Percentiles rank a stretch among this genome's conserved stretches.
These are phyloP conservation scores for Hymenoscyphus scutula DNA, from an alignment of 2,329 filamentous ascomycete genomes.

Conservation along the genomic window DNA sequence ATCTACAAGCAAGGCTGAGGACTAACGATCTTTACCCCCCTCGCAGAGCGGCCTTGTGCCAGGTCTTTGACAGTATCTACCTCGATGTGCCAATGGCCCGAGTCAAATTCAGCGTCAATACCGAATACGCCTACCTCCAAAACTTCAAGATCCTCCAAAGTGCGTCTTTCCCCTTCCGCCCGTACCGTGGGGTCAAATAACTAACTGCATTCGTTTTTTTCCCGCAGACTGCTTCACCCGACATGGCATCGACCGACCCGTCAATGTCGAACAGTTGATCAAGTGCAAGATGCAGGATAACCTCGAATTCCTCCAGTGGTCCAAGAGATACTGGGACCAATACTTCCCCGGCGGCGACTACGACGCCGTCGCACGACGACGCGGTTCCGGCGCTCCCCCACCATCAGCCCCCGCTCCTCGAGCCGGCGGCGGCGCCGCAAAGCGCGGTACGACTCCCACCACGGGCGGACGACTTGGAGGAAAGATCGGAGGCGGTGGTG, in stretches of 20 bases:
- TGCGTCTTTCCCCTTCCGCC: slow-evolving; percentile 41
- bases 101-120: slow-evolving; percentile 98
- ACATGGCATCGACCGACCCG: slow-evolving; percentile 83
- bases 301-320: slow-evolving; percentile 97
- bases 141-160: slow-evolving; percentile 98
- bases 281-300: slow-evolving; percentile 99
- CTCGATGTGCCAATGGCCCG: slow-evolving; percentile 90
- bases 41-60: slow-evolving; percentile 86
- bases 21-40: not conserved
- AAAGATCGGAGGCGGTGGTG: slow-evolving; percentile 47
- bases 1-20: slow-evolving; percentile 19
- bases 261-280: slow-evolving; percentile 83
- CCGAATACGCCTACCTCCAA: slow-evolving; percentile 94
- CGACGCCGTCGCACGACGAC: slow-evolving; percentile 82
- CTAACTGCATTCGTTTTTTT: not conserved
- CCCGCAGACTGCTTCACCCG: slow-evolving; percentile 81
- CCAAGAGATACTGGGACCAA: slow-evolving; percentile 96
- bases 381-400: slow-evolving; percentile 63
- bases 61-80: slow-evolving; percentile 98
- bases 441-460: slow-evolving; percentile 42
- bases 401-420: slow-evolving; percentile 49
- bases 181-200: not conserved
- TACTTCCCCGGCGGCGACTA: slow-evolving; percentile 97
- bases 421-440: slow-evolving; percentile 46
- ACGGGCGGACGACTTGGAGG: slow-evolving; percentile 42